Conservation (phyloP, 345 rosid species). For the Boechera retrofracta region DNA sequence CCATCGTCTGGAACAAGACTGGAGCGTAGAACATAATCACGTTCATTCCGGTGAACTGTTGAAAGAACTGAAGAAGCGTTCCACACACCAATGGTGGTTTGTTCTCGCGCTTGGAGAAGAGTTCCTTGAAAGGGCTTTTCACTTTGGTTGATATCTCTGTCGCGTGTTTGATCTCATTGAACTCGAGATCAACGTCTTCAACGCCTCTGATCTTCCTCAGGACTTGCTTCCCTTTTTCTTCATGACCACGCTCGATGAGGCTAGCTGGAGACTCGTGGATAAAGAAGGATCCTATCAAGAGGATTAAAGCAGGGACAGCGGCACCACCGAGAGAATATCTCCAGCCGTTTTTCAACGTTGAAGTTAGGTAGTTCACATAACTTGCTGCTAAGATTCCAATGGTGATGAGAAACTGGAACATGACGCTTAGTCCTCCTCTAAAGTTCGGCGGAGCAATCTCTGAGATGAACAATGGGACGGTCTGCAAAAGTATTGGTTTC, state of each 20-base stretch:
- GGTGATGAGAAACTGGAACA: constrained; percentile 77
- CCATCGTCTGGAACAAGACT: constrained; percentile 49
- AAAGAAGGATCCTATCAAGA: constrained; percentile 58
- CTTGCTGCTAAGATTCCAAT: constrained; percentile 68
- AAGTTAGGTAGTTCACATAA: constrained; percentile 50
- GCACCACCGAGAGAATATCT: constrained; percentile 72
- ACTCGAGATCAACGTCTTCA: constrained; percentile 56
- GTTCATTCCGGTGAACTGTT: constrained; percentile 73
- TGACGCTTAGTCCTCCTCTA: constrained; percentile 72
- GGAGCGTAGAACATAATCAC: constrained; percentile 50
- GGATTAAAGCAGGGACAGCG: constrained; percentile 60
- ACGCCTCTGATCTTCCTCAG: constrained; percentile 65
- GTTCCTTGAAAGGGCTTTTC: constrained; percentile 53
- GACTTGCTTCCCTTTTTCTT: constrained; percentile 45
- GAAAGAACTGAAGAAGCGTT: constrained; percentile 59
- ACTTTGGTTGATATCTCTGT: constrained; percentile 52
- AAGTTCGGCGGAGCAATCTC: constrained; percentile 70
- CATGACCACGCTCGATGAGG: constrained; percentile 62
- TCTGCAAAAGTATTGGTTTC: constrained; percentile 47
- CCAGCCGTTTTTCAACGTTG: constrained; percentile 61
- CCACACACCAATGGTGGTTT: constrained; percentile 62
- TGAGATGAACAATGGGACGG: constrained; percentile 80
- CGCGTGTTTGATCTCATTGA: constrained; percentile 50
- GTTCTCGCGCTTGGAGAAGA: constrained; percentile 39
- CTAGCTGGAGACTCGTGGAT: constrained; percentile 76